Evolutionary conservation across 495 filamentous ascomycete species (phyloP).

Genomic region (Xylaria cubensis): DNA sequence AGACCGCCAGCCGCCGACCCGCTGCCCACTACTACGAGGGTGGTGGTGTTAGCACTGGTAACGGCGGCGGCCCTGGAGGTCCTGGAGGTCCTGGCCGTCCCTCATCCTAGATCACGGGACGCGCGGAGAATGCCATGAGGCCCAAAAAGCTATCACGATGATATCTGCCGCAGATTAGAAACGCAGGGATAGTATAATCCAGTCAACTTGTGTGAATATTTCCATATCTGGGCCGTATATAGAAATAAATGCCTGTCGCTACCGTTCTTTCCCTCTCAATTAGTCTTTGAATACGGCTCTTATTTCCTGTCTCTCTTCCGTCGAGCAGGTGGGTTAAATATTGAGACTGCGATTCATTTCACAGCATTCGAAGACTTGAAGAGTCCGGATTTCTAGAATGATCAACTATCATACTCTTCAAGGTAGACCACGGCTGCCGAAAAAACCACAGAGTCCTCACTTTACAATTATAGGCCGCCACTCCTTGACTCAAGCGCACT

Average conservation of each 20-base stretch:
- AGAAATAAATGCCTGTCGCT: conserved; percentile 6
- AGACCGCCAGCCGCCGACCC: conserved; percentile 46
- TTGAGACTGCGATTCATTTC: neutral
- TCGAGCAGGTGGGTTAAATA: neutral
- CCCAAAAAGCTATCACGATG: neutral
- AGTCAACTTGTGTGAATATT: neutral
- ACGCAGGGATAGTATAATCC: neutral
- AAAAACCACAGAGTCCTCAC: neutral
- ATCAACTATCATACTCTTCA: neutral
- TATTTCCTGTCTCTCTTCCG: neutral
- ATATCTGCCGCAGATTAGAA: neutral
- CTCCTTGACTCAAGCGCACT: neutral
- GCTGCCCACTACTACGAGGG: conserved; percentile 42
- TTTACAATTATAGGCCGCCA: neutral
- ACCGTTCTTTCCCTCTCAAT: neutral
- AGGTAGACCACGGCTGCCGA: neutral
- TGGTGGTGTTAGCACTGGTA: conserved; percentile 34
- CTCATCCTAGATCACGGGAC: neutral
- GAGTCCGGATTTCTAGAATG: neutral
- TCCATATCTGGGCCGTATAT: conserved; percentile 2
- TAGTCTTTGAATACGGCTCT: neutral
- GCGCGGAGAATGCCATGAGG: neutral
- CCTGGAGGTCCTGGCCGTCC: conserved; percentile 7
- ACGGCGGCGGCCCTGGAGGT: conserved; percentile 29
- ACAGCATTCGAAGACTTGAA: neutral